phyloP scores from a whole-genome alignment of 352 stramenopile species.

The Phytophthora ohioensis region DNA sequence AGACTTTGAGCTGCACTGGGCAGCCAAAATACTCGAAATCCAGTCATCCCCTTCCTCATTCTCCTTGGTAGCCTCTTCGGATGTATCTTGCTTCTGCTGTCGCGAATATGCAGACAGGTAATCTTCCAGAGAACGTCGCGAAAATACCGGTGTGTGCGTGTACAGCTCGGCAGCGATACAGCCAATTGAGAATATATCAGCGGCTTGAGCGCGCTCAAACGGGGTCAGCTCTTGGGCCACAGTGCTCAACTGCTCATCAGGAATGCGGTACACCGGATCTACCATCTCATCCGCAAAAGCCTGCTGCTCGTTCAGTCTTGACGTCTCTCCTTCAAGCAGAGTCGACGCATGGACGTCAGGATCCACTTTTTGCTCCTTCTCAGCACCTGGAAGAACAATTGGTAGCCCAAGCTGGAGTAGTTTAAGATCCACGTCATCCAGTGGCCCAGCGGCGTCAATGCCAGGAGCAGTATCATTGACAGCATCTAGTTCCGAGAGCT shows the following conservation, averaged over 20 bases:
- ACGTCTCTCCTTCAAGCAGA: conserved; percentile 5
- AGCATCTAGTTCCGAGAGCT: conserved; percentile 55
- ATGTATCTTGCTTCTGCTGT: conserved; percentile 14
- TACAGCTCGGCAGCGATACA: conserved; percentile 82
- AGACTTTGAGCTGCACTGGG: conserved; percentile 7
- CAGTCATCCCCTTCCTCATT: conserved; percentile 28
- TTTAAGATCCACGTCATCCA: conserved; percentile 74
- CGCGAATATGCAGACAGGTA: conserved; percentile 42
- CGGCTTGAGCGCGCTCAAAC: conserved; percentile 47
- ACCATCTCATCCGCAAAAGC: conserved; percentile 51
- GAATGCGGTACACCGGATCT: conserved; percentile 52
- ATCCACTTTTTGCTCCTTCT: conserved; percentile 18
- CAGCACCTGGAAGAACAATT: conserved; percentile 44
- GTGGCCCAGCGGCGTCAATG: conserved; percentile 27
- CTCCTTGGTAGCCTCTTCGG: background rate
- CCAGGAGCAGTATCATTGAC: conserved; percentile 9
- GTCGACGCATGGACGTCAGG: background rate
- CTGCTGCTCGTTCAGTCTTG: conserved; percentile 17
- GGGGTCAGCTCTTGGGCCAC: conserved; percentile 27
- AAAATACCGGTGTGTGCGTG: conserved; percentile 65
- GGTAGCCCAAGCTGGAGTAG: conserved; percentile 61
- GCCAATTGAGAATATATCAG: conserved; percentile 70
- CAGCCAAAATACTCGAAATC: conserved; percentile 38
- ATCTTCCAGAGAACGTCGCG: conserved; percentile 47
- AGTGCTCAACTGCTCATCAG: conserved; percentile 15